Base-by-base conservation (phyloP, 2,329 filamentous ascomycete species). In the Colletotrichum tabaci region DNA sequence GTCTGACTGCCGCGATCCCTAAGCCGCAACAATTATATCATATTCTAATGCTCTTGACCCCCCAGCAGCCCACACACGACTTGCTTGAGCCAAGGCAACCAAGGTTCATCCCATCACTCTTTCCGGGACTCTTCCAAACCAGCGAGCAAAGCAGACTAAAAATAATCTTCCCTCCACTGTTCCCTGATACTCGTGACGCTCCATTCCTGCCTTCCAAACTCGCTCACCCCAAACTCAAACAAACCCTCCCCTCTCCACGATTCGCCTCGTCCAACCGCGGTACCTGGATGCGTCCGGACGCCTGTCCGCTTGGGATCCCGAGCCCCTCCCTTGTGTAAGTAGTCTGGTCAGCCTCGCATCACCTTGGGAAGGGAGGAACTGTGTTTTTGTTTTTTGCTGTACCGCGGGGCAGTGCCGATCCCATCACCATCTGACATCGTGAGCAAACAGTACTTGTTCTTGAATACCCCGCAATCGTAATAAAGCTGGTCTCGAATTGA, bases 251-350 rank as follows among this genome's bases (percentile, higher is more conserved):
- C 30, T 13, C 18, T 16, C 15, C 46, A 8, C 26, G 44, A 61
- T 47, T n/a, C 44, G 44, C n/a, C 47, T 63, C 61, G 35, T 55
- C 52, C 55, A 53, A 69, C 63, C 42, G 56, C 50, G 49, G 44
- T 55, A 49, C 56, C 18, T 50, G 63, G 18, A 57, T 57, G 56
- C 38, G 55, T 62, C 44, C 64, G 16, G 56, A 53, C 56, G 49
- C 38, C 30, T 50, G 50, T 61, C 52, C 53, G 44, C 46, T 58
- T 46, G 8, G 8, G 23, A 12, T 26, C 3, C 40, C 21, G 40
- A 60, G 47, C 21, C 30, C 30, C 30, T 35, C 30, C 30, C 30
- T 47, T 42, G 35, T n/a, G 52, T 23, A 6, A 21, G 18, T 56
- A 26, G 18, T 13, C 44, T 40, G 26, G 23, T 26, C 23, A 35